Conservation (phyloP, 2,329 filamentous ascomycete genomes). For the Colletotrichum lentis region DNA sequence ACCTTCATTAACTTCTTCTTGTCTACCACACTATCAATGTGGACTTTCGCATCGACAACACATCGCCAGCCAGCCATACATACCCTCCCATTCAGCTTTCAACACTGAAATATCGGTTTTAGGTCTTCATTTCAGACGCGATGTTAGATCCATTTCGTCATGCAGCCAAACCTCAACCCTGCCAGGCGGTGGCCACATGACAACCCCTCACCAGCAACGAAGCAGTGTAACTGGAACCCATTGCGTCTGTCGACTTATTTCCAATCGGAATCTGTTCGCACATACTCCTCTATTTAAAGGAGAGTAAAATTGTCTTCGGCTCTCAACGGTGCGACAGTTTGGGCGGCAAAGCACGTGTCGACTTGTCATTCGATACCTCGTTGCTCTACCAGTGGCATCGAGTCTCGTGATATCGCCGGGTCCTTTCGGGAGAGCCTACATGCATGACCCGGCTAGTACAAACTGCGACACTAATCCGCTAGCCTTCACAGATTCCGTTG, state of each 20-base stretch:
- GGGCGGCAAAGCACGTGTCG: not conserved
- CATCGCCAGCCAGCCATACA: not conserved
- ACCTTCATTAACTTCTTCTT: not conserved
- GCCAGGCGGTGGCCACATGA: not conserved
- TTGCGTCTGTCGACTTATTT: not conserved
- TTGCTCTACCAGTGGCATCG: not conserved
- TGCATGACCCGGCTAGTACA: not conserved
- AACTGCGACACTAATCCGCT: not conserved
- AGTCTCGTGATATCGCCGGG: not conserved
- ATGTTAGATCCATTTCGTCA: not conserved
- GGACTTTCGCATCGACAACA: not conserved
- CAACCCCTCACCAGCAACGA: not conserved
- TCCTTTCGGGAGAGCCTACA: not conserved
- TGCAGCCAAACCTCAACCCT: not conserved
- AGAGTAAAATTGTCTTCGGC: not conserved
- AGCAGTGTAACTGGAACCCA: conserved; percentile 14
- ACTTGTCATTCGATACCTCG: not conserved
- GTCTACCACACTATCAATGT: not conserved
- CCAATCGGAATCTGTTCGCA: conserved; percentile 4
- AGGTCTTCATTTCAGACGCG: not conserved
- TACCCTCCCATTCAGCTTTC: not conserved
- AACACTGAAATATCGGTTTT: not conserved
- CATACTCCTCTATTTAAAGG: not conserved
- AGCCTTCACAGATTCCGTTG: conserved; percentile 17
- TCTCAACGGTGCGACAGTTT: not conserved